A percentile compares a stretch with the other conserved stretches of the same genome.
phyloP scores from a whole-genome alignment of 257 asterid species.

The Oldenlandia corymbosa region DNA sequence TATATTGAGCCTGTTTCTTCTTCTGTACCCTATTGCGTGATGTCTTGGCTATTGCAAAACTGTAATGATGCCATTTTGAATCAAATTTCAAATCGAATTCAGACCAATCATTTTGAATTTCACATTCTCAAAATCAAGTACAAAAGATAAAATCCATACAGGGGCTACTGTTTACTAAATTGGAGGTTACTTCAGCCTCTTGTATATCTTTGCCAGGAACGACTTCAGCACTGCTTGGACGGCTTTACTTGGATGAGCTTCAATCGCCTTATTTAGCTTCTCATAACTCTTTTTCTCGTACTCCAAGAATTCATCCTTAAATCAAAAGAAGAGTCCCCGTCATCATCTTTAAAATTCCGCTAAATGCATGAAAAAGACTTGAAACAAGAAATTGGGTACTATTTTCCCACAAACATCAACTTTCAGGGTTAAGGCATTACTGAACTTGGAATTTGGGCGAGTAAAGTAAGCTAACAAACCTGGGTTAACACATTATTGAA shows the following conservation, averaged over 20 bases:
- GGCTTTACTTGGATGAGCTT: slow-evolving; percentile 30
- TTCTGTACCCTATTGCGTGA: too few species aligned
- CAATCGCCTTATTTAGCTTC: slow-evolving; percentile 25
- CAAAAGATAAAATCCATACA: too few species aligned
- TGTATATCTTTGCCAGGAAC: slow-evolving; percentile 33
- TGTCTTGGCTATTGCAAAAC: too few species aligned
- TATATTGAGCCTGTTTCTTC: too few species aligned
- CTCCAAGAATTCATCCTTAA: slow-evolving; percentile 28
- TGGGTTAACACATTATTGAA: background rate
- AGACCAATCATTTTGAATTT: too few species aligned
- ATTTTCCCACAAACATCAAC: background rate
- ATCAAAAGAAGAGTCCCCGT: background rate
- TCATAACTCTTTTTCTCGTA: slow-evolving; percentile 31
- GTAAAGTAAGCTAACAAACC: background rate
- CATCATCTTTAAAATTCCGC: background rate
- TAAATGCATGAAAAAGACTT: background rate
- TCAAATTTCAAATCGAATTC: too few species aligned
- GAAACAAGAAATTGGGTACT: background rate
- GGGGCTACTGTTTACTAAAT: too few species aligned
- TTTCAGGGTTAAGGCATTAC: too few species aligned
- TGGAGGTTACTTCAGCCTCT: slow-evolving; percentile 43
- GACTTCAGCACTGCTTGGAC: slow-evolving; percentile 35
- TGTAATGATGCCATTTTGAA: too few species aligned
- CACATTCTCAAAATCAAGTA: too few species aligned
- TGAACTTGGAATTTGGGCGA: too few species aligned